Conservation (phyloP, 2,329 filamentous ascomycete genomes). For the Ploettnerulaceae sp. region DNA sequence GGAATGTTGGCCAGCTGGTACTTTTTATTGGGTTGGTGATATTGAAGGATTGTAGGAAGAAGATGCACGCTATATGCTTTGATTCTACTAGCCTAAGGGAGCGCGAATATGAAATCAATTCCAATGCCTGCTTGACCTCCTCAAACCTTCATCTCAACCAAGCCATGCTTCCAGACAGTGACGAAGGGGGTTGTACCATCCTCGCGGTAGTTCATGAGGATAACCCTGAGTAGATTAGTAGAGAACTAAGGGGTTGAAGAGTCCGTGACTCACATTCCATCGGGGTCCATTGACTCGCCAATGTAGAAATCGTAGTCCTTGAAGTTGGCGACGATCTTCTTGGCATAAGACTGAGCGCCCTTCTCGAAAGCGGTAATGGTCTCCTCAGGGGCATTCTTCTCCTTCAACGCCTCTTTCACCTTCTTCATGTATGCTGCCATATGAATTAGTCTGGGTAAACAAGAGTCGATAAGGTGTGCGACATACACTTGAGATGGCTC, state of each 20-base stretch:
- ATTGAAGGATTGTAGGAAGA: slow-evolving; percentile 4
- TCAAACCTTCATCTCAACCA: slow-evolving; percentile 90
- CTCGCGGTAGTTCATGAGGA: slow-evolving; percentile 96
- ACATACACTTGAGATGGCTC: slow-evolving; percentile 75
- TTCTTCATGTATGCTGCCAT: slow-evolving; percentile 86
- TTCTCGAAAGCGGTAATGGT: slow-evolving; percentile 75
- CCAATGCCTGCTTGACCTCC: background rate
- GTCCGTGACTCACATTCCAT: slow-evolving; percentile 72
- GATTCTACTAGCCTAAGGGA: slow-evolving; percentile 1
- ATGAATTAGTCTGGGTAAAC: no score
- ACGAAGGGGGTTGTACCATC: slow-evolving; percentile 89
- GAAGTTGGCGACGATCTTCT: slow-evolving; percentile 77
- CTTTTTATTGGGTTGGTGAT: slow-evolving; percentile 4
- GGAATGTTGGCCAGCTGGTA: background rate
- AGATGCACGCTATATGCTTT: slow-evolving; percentile 10
- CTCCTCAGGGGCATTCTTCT: slow-evolving; percentile 55
- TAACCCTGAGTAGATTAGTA: slow-evolving; percentile 42
- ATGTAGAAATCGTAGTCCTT: slow-evolving; percentile 95
- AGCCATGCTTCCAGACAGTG: slow-evolving; percentile 91
- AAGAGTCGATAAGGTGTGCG: no score
- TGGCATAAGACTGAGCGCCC: slow-evolving; percentile 68
- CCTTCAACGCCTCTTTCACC: slow-evolving; percentile 67
- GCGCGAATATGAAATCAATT: slow-evolving; percentile 1
- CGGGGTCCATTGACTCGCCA: slow-evolving; percentile 86
- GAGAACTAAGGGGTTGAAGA: slow-evolving; percentile 5